Base-by-base conservation (phyloP, 1,284 basidiomycete species). In the Volvariella volvacea region DNA sequence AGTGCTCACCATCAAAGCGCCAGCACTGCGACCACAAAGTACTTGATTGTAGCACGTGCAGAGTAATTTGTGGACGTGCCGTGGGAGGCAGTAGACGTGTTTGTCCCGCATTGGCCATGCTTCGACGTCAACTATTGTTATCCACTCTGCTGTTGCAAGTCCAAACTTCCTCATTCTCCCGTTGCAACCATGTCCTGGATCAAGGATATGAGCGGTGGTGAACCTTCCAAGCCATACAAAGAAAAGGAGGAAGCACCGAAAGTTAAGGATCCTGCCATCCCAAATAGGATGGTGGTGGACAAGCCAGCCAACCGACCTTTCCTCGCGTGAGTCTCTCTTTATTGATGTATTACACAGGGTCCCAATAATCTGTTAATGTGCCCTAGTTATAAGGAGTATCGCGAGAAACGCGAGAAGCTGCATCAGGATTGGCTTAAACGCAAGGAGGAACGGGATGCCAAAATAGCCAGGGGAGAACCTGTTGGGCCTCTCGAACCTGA, bases 251-350 rank as follows among this genome's bases (percentile, higher is more conserved):
- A 50, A 28, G 61, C 71, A 39, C 66, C 67, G 28, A 74, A 70
- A 55, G 74, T 74, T 12, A 53, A 60, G 48, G 81, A 85, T 57
- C 81, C 82, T 40, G 50, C 59, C 40, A 71, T 77, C 49, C 76
- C 77, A 2, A 68, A 70, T 48, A 72, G 82, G 53, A 74, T 78
- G 74, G 86, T 91, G 34, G 75, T 80, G 30, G 78, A 76, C 50
- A 92, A 90, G 65, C 62, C 75, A 44, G 85, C 88, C 28, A 92
- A 92, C 64, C 70, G 74, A 50, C 89, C 88, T 16, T 92, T 88
- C 63, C 73, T 91, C 41, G 78, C 78, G 82, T 90, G 66, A 52
- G 85, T 77, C 22, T 28, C 22, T 39, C 28, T n/a, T 16, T 32
- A 40, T 33, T 42, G 22, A 41, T 42, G 36, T 30, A 30, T 36